phyloP scores from a whole-genome alignment of 352 stramenopile species.

The Hyaloperonospora arabidopsidis region DNA sequence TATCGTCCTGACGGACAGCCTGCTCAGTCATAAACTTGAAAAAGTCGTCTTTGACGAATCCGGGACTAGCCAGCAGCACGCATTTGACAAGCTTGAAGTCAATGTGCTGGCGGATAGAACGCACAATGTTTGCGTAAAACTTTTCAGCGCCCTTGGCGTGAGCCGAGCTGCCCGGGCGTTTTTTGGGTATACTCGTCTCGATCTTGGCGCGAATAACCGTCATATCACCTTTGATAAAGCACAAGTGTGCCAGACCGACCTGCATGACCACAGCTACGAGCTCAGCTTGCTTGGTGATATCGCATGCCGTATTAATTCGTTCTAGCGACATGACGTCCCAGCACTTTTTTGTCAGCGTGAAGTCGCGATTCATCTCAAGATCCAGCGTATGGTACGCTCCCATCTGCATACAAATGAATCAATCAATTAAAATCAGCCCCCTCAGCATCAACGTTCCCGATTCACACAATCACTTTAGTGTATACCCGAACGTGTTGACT shows the following conservation, averaged over 20 bases:
- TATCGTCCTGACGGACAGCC: slow-evolving; percentile 90
- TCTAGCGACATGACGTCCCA: slow-evolving; percentile 98
- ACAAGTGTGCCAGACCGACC: slow-evolving; percentile 92
- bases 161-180: slow-evolving; percentile 89
- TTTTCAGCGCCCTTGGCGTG: slow-evolving; percentile 92
- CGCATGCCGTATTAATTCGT: slow-evolving; percentile 90
- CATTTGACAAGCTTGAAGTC: slow-evolving; percentile 96
- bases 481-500: slow-evolving; percentile 90
- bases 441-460: too few relatives aligned
- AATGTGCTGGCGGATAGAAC: slow-evolving; percentile 92
- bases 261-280: slow-evolving; percentile 96
- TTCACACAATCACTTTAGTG: slow-evolving; percentile 1
- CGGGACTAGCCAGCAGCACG: slow-evolving; percentile 92
- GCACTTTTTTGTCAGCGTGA: slow-evolving; percentile 92
- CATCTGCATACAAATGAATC: slow-evolving; percentile 41
- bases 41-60: slow-evolving; percentile 98
- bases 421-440: too few relatives aligned
- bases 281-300: slow-evolving; percentile 92
- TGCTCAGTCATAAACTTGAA: slow-evolving; percentile 92
- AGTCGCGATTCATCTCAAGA: slow-evolving; percentile 93
- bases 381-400: slow-evolving; percentile 97
- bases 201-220: slow-evolving; percentile 93
- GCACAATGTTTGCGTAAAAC: slow-evolving; percentile 96
- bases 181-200: slow-evolving; percentile 95
- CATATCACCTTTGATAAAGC: slow-evolving; percentile 95